Conservation (phyloP, 208 protist genomes). For the Phytomonas sp. region DNA sequence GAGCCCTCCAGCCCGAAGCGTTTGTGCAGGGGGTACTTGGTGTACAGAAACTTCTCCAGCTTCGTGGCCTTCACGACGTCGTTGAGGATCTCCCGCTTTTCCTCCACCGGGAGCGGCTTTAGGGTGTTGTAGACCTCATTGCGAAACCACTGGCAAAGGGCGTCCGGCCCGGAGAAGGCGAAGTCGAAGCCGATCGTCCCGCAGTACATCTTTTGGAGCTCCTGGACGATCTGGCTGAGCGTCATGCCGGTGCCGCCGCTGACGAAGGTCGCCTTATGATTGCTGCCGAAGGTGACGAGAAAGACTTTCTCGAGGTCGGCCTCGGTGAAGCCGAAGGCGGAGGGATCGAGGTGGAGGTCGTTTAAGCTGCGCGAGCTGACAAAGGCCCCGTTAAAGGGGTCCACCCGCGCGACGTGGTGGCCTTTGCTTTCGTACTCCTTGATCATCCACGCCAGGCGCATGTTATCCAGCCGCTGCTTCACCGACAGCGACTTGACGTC, state of each 20-base stretch:
- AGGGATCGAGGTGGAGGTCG: conserved; percentile 34
- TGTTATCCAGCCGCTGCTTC: conserved; percentile 79
- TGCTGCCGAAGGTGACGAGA: conserved; percentile 69
- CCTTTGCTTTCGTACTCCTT: conserved; percentile 80
- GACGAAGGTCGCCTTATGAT: conserved; percentile 67
- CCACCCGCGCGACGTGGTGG: conserved; percentile 69
- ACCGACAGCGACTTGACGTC: conserved; percentile 50
- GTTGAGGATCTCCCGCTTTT: conserved; percentile 57
- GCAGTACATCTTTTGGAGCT: conserved; percentile 84
- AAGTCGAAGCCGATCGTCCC: conserved; percentile 93
- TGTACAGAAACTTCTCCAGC: conserved; percentile 91
- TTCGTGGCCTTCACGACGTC: conserved; percentile 88
- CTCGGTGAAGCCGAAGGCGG: conserved; percentile 75
- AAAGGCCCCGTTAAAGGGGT: conserved; percentile 47
- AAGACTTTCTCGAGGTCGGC: conserved; percentile 70
- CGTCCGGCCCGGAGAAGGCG: conserved; percentile 92
- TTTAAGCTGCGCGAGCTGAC: conserved; percentile 17
- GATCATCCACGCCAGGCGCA: conserved; percentile 88
- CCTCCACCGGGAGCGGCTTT: conserved; percentile 35
- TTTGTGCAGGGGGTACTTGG: conserved; percentile 92
- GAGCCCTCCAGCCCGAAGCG: conserved; percentile 96
- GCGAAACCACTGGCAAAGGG: conserved; percentile 94
- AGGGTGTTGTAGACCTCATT: conserved; percentile 79
- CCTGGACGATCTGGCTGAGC: conserved; percentile 63
- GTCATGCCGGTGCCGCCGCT: conserved; percentile 65